Evolutionary conservation across 179 eudicot species (phyloP).

Genomic region (Beta corolliflora): DNA sequence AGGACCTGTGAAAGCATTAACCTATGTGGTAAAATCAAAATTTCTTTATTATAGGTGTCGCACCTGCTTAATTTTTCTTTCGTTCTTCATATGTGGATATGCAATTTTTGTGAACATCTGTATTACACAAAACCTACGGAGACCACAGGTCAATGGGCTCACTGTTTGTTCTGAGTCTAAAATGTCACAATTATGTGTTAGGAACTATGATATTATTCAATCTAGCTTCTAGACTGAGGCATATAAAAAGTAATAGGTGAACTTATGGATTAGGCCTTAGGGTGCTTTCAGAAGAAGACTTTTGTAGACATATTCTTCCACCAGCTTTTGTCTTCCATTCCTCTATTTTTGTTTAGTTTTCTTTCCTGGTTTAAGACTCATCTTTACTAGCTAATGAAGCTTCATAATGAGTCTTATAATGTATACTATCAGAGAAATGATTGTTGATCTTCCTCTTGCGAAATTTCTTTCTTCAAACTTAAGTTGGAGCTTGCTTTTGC

Average conservation of each 20-base stretch:
- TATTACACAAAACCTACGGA: background rate
- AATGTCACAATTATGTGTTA: background rate
- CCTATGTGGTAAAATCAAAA: constrained; percentile 62
- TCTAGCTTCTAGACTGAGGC: background rate
- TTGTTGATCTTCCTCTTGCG: background rate
- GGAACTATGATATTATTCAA: background rate
- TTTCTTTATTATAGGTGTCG: background rate
- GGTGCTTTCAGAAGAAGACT: background rate
- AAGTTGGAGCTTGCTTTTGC: background rate
- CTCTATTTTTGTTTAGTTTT: background rate
- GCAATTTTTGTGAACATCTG: background rate
- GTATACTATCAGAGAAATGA: background rate
- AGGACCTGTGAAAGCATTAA: constrained; percentile 91
- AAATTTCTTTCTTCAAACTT: background rate
- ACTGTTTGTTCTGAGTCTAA: background rate
- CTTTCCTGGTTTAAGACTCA: background rate
- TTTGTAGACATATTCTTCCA: background rate
- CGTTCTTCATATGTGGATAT: background rate
- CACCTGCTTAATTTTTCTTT: background rate
- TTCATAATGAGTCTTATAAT: background rate
- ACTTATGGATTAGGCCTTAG: background rate
- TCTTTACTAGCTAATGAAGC: background rate
- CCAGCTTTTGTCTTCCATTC: background rate
- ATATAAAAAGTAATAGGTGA: background rate
- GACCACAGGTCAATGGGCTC: background rate